Evolutionary conservation across 2,329 filamentous ascomycete species (phyloP), one percentile per base, ranked within the genome.

Genomic region (Fusarium guadeloupense): DNA sequence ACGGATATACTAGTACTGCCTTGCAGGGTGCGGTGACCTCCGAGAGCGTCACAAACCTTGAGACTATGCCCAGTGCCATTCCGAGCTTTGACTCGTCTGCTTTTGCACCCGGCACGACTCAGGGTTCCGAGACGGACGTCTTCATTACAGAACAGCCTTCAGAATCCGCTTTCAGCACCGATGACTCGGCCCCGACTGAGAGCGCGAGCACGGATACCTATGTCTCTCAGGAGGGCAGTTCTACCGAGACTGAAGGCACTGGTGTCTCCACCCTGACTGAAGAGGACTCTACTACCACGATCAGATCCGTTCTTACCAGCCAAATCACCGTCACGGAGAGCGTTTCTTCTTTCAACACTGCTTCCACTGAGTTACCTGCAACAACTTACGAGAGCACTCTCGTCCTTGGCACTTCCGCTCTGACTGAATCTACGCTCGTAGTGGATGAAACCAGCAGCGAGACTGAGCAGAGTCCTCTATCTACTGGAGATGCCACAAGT

Each of bases 11-110:
- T 6, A 56, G 31, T 31, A 40, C 46, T 6, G 12, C 28, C 4
- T 19, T 30, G 4, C 30, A 42, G 23, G 28, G 25, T 7, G 31
- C 10, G 19, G 31, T 21, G 20, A 49, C 54, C 4, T 54, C 64
- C 1, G 20, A 39, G 16, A 56, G 37, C 5, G 6, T 57, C 3
- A 59, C 62, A 2, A 53, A 67, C 28, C 30, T 69, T 10, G 67
- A 69, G 53, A 69, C 67, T 1, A 62, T 68, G 45, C 67, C 67
- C 4, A 64, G 51, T 1, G n/a, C 66, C 16, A 20, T 53, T 6
- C 53, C 47, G 3, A 69, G 58, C 4, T 33, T 42, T 6, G 54
- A 42, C 17, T 68, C 67, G 5, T 66, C 53, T 13, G 67, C 64
- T 21, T 31, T 58, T 14, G 52, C 53, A 19, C 31, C 40, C n/a